Evolutionary conservation across 2,329 filamentous ascomycete species (phyloP), one percentile per base, ranked within the genome.

Genomic region (Talaromyces pinophilus): DNA sequence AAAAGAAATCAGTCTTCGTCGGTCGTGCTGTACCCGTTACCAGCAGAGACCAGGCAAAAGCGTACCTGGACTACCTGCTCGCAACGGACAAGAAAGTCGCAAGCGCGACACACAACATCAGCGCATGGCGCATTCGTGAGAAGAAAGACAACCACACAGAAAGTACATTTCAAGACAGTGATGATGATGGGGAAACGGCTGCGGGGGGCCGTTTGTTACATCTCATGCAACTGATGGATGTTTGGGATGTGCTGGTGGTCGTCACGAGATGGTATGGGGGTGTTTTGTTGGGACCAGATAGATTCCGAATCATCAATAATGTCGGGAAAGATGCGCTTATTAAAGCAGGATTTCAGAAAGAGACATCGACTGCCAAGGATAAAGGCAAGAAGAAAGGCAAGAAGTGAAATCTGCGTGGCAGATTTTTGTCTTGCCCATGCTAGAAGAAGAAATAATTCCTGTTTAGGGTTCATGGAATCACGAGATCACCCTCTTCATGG

Each of bases 181-280:
- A 99, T 73, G 95, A 99, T 73, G 95, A 99, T 76, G 95, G 95
- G 2, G 95, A 99, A 83, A 91, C 91, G 30, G 95, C 95, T 5
- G 95, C 95, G 0, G 95, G 95, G 0, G 89, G 90, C 0, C 85
- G 95, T 50, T 79, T 99, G 74, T 79, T 98, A 67, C 92, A 96
- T 80, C 82, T 99, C 35, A 90, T 99, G 88, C 93, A 97, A 81
- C 80, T 97, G 68, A 97, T 97, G 92, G 92, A 93, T 74, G 84
- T 96, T 11, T 97, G 93, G 93, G 87, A 96, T 77, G 90, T 90
- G 17, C 90, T 98, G 82, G 92, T 99, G 0, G 90, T 99, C 3
- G 94, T 99, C 33, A 93, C 92, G 46, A 83, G 95, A 69, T 99
- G 95, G 95, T 99, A 96, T 78, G 95, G 95, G 3, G 95, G 95